Percentiles rank a stretch among this genome's conserved stretches.
phyloP scores from a whole-genome alignment of 768 basidiomycete genomes.

The Coprinopsis sp. region DNA sequence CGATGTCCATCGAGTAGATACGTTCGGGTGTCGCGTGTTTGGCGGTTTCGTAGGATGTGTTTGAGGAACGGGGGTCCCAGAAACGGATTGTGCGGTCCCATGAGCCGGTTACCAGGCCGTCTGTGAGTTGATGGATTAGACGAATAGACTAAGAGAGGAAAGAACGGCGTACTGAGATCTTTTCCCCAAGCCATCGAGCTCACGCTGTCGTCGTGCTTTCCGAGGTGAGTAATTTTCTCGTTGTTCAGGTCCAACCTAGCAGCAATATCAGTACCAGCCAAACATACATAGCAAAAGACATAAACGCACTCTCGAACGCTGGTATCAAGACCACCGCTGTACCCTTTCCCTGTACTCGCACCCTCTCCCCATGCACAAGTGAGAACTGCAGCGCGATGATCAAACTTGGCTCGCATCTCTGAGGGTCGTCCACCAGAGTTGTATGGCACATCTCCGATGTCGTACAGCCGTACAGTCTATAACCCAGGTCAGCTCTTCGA shows the following conservation, averaged over 20 bases:
- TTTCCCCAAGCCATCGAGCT: conserved; percentile 70
- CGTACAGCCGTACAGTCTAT: conserved; percentile 41
- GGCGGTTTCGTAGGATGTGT: conserved; percentile 40
- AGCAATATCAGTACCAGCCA: conserved; percentile 2
- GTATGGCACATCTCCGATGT: conserved; percentile 57
- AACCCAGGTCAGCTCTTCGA: not conserved
- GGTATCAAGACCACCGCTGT: conserved; percentile 84
- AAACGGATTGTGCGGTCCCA: conserved; percentile 89
- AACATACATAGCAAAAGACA: not conserved
- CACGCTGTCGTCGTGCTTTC: conserved; percentile 79
- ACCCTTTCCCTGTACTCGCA: conserved; percentile 45
- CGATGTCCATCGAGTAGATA: conserved; percentile 78
- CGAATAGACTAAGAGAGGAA: no score
- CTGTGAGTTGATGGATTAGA: not conserved
- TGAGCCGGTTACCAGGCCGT: conserved; percentile 75
- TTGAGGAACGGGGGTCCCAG: conserved; percentile 80
- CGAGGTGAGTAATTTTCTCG: conserved; percentile 69
- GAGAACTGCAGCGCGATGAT: conserved; percentile 87
- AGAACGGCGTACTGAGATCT: conserved; percentile 58
- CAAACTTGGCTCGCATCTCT: no score
- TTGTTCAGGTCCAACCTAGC: conserved; percentile 73
- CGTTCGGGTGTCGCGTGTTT: conserved; percentile 74
- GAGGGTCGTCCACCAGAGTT: no score
- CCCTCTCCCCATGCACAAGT: conserved; percentile 70
- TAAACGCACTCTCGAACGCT: conserved; percentile 71